Conservation (phyloP, 768 basidiomycete genomes). For the Pleurotus pulmonarius region DNA sequence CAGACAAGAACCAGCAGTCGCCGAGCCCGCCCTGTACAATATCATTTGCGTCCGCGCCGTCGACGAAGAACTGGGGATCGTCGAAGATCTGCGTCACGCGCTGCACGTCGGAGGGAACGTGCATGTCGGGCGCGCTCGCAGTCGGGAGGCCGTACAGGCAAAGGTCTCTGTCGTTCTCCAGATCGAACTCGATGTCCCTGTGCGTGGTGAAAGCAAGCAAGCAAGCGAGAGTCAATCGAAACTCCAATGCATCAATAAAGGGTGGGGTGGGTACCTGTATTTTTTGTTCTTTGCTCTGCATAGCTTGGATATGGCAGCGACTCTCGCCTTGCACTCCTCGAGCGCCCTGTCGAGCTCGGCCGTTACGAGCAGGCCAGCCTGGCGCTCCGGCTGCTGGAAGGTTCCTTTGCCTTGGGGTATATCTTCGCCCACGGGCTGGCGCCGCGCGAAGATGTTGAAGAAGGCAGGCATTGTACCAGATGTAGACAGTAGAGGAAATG, state of each 20-base stretch:
- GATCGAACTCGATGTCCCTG: constrained; percentile 56
- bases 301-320: constrained; percentile 38
- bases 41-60: constrained; percentile 38
- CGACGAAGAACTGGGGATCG: constrained; percentile 44
- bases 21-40: constrained; percentile 48
- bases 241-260: too few relatives aligned
- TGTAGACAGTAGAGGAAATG: too few relatives aligned
- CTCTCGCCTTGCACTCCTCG: constrained; percentile 39
- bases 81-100: constrained; percentile 51
- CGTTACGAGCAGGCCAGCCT: constrained; percentile 35
- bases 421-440: neutral
- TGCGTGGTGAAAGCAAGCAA: too few relatives aligned
- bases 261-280: too few relatives aligned
- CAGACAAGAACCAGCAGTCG: constrained; percentile 54
- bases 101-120: constrained; percentile 34
- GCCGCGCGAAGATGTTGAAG: neutral
- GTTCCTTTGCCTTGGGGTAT: neutral
- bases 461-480: neutral
- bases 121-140: constrained; percentile 6
- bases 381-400: neutral
- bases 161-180: constrained; percentile 34
- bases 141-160: constrained; percentile 35
- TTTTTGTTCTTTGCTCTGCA: constrained; percentile 46
- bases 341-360: constrained; percentile 43
- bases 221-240: neutral